Percentiles rank a stretch among this genome's conserved stretches.
phyloP scores from a whole-genome alignment of 2,329 filamentous ascomycete species.

The Exophiala phaeomuriformis region DNA sequence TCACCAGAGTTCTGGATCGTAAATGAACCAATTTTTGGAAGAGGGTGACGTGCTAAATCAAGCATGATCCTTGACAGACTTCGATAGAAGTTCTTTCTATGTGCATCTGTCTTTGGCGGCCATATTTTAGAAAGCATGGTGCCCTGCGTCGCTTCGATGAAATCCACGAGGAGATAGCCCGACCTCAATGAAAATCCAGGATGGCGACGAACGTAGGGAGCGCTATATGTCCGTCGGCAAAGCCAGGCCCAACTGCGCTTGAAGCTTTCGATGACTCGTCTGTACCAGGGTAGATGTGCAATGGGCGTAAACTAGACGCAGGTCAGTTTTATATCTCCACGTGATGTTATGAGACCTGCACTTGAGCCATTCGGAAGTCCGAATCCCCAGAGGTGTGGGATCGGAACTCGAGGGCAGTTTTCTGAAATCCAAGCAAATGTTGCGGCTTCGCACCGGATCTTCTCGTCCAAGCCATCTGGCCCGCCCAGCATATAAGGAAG shows the following conservation, averaged over 20 bases:
- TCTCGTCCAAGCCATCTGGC: conserved; percentile 15
- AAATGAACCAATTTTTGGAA: conserved; percentile 19
- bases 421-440: conserved; percentile 16
- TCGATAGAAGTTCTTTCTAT: not conserved
- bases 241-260: not conserved
- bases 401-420: conserved; percentile 16
- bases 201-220: not conserved
- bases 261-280: not conserved
- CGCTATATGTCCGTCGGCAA: not conserved
- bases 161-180: conserved; percentile 21
- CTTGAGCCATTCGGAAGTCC: conserved; percentile 27
- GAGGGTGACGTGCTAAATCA: not conserved
- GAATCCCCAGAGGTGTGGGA: conserved; percentile 19
- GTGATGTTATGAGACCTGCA: not conserved
- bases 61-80: conserved; percentile 1
- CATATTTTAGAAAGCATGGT: conserved; percentile 18
- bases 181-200: not conserved
- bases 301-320: conserved; percentile 32
- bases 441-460: conserved; percentile 20
- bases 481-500: conserved; percentile 17
- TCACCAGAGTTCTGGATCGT: conserved; percentile 27
- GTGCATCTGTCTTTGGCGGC: not conserved
- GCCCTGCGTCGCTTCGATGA: conserved; percentile 15
- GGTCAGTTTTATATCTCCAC: conserved; percentile 42
- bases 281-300: not conserved